Evolutionary conservation across 2,329 filamentous ascomycete species (phyloP).

Genomic region (Metarhizium robertsii): DNA sequence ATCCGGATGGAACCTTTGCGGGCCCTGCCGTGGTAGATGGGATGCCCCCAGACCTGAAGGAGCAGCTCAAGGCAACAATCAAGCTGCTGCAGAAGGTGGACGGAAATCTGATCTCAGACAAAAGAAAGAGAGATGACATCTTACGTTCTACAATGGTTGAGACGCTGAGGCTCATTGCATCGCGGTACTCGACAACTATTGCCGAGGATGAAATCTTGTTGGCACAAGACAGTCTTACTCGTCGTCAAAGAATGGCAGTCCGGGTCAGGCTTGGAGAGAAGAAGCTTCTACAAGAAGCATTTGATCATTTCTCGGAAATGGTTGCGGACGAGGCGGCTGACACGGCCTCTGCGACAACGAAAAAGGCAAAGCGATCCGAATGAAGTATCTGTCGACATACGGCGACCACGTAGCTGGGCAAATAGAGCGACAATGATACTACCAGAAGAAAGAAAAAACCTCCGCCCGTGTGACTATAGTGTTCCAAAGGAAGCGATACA

Average conservation of each 20-base stretch:
- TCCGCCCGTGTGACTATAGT: not conserved
- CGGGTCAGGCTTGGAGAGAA: slow-evolving; percentile 66
- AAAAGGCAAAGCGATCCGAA: slow-evolving; percentile 18
- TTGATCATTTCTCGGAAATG: slow-evolving; percentile 22
- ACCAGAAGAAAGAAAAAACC: not conserved
- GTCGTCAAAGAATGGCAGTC: slow-evolving; percentile 49
- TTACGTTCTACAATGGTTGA: slow-evolving; percentile 29
- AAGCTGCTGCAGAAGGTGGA: slow-evolving; percentile 38
- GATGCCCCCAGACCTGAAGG: slow-evolving; percentile 41
- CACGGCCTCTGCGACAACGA: slow-evolving; percentile 16
- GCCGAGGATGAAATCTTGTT: slow-evolving; percentile 31
- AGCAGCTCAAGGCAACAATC: slow-evolving; percentile 40
- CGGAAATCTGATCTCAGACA: slow-evolving; percentile 34
- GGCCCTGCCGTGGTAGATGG: slow-evolving; percentile 27
- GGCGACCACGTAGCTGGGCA: not conserved
- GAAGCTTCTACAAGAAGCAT: slow-evolving; percentile 48
- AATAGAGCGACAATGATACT: not conserved
- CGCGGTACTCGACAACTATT: slow-evolving; percentile 33
- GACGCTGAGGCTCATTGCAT: slow-evolving; percentile 27
- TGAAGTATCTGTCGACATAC: slow-evolving; percentile 6
- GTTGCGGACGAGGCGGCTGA: slow-evolving; percentile 12
- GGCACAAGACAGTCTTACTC: slow-evolving; percentile 14
- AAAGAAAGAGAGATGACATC: slow-evolving; percentile 38
- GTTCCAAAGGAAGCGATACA: not conserved
- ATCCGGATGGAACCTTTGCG: slow-evolving; percentile 35